phyloP scores from a whole-genome alignment of 306 rosid species.

The Pachyrhizus erosus region DNA sequence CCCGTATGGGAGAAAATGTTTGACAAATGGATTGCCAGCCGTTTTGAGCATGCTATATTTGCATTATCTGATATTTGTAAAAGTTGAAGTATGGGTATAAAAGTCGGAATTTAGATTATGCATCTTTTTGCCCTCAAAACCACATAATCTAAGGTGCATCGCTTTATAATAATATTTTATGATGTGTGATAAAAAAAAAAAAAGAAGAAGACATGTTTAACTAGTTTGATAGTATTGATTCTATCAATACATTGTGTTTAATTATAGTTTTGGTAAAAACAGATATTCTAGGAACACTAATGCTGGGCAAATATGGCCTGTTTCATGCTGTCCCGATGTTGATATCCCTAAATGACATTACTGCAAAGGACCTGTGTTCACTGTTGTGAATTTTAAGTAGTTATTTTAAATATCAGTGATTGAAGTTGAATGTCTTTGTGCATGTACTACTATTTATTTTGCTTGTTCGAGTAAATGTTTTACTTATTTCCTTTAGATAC shows the following conservation, averaged over 20 bases:
- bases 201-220: no score
- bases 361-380: conserved; percentile 13
- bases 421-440: not conserved
- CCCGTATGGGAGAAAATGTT: not conserved
- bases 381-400: conserved; percentile 9
- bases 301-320: not conserved
- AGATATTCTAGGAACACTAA: not conserved
- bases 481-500: not conserved
- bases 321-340: conserved; percentile 4
- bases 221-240: no score
- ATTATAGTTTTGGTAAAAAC: not conserved
- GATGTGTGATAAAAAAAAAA: not conserved
- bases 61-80: no score
- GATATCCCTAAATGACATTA: not conserved
- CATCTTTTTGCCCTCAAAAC: conserved; percentile 15
- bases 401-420: not conserved
- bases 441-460: not conserved
- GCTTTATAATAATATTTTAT: not conserved
- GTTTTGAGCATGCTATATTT: not conserved
- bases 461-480: not conserved
- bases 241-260: not conserved
- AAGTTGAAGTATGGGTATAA: no score
- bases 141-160: conserved; percentile 12
- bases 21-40: not conserved
- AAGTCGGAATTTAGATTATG: not conserved